Base-by-base conservation (phyloP, 73 alveolate species). In the Symbiodinium pilosum region DNA sequence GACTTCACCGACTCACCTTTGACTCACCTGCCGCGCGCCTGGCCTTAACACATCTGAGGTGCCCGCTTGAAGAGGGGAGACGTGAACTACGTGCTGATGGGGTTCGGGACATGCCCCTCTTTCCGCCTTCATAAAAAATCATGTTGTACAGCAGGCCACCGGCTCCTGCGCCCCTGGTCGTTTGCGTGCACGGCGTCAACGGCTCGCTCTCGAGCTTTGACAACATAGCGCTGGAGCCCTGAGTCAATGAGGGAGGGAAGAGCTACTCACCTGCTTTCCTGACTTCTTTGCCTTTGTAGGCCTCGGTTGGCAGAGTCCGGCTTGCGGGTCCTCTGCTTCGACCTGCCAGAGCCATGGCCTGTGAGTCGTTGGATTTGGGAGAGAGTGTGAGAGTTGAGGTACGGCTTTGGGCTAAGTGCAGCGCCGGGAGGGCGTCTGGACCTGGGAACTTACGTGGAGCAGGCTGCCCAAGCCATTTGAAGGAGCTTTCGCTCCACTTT, bases 391-490 rank as follows among this genome's bases (percentile, higher is more conserved):
- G 84, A 40, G 41, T 14, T n/a, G 39, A 88, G 95, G 95, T 88
- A 88, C 34, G 95, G 95, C 34, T 88, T 88, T 88, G 95, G 95
- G 28, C 73, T 88, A 20, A 88, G 95, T 86, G 95, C 95, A 20
- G 77, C 95, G 81, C 94, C 94, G 9, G 8, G 32, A n/a, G 95
- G 95, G 51, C 95, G 95, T 21, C 73, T 88, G 69, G 95, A 88
- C 54, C n/a, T 88, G 40, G 87, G 42, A 24, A 38, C 81, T 86
- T 88, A 88, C 44, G 73, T 88, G 39, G 71, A 64, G 30, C 95
- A 88, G 87, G 94, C 69, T 12, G 81, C 16, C 38, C 24, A 43
- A n/a, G 30, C 26, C 64, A 47, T 16, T n/a, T n/a, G n/a, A n/a
- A n/a, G n/a, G n/a, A n/a, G n/a, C n/a, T n/a, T n/a, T n/a, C n/a